Evolutionary conservation across 2,329 filamentous ascomycete species (phyloP).

Genomic region (Alternaria triticimaculans): DNA sequence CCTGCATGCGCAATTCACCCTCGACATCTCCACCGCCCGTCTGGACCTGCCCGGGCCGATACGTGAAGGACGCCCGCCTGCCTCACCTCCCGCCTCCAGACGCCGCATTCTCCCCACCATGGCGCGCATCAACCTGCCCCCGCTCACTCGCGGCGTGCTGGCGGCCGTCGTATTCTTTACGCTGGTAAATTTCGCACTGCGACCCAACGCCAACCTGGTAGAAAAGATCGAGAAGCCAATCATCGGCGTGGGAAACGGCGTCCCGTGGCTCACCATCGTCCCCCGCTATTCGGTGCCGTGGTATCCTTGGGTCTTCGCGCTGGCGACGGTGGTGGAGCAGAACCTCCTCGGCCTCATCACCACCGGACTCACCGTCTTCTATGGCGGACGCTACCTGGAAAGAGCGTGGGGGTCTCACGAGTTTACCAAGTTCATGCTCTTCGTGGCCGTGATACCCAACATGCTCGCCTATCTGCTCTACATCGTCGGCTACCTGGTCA

Average conservation of each 20-base stretch:
- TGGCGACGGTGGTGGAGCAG: constrained; percentile 87
- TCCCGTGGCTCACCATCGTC: constrained; percentile 87
- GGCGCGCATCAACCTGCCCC: constrained; percentile 91
- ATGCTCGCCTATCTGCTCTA: constrained; percentile 74
- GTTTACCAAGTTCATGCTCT: constrained; percentile 85
- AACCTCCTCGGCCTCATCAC: constrained; percentile 87
- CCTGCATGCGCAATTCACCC: constrained; percentile 1
- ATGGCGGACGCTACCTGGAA: constrained; percentile 94
- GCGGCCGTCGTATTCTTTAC: constrained; percentile 78
- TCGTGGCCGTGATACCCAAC: constrained; percentile 82
- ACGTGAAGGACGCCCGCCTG: neutral
- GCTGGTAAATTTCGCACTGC: constrained; percentile 79
- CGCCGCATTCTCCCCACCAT: constrained; percentile 51
- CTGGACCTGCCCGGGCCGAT: constrained; percentile 1
- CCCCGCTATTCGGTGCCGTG: constrained; percentile 76
- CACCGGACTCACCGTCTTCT: constrained; percentile 80
- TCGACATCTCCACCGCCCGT: neutral
- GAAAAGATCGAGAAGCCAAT: constrained; percentile 54
- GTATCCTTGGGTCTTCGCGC: constrained; percentile 92
- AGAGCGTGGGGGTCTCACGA: constrained; percentile 92
- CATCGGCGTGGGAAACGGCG: constrained; percentile 64
- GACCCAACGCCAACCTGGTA: constrained; percentile 54
- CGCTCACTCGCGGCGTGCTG: constrained; percentile 84
- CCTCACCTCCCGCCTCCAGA: neutral
- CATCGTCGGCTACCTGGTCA: constrained; percentile 74